These are phyloP conservation scores for Picea abies DNA, from an alignment of 83 land plant genomes.

Conservation along the genomic window DNA sequence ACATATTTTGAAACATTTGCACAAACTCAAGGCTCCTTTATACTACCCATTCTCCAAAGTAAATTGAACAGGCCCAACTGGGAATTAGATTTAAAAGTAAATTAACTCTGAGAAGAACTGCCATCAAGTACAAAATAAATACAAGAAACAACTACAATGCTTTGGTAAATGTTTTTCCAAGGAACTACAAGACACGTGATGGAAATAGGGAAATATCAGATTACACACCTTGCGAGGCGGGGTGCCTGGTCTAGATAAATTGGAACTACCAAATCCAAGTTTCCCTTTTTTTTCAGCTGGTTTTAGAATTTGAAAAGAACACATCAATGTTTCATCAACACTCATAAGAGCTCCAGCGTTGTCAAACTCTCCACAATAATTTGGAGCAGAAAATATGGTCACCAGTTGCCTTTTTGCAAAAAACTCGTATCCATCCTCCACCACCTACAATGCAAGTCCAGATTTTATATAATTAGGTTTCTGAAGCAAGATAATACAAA, in stretches of 20 bases:
- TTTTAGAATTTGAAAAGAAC: constrained; percentile 29
- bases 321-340: constrained; percentile 44
- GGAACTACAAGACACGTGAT: neutral
- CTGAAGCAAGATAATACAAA: neutral
- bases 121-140: neutral
- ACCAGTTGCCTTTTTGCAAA: constrained; percentile 42
- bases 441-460: neutral
- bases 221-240: constrained; percentile 16
- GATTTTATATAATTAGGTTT: neutral
- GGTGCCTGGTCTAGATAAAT: constrained; percentile 22
- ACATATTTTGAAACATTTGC: neutral
- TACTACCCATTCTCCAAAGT: neutral
- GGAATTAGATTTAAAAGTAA: neutral
- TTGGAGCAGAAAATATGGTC: constrained; percentile 30
- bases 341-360: constrained; percentile 46
- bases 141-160: neutral
- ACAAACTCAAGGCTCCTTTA: neutral
- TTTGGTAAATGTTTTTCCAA: neutral
- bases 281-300: constrained; percentile 26
- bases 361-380: constrained; percentile 30
- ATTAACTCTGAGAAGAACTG: neutral
- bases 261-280: constrained; percentile 18
- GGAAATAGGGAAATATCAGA: neutral
- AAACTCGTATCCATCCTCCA: constrained; percentile 53
- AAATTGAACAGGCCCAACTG: neutral